Percentiles rank a stretch among this genome's conserved stretches.
These are phyloP conservation scores for Dactylonectria estremocensis DNA, from an alignment of 2,329 filamentous ascomycete genomes.

Conservation along the genomic window DNA sequence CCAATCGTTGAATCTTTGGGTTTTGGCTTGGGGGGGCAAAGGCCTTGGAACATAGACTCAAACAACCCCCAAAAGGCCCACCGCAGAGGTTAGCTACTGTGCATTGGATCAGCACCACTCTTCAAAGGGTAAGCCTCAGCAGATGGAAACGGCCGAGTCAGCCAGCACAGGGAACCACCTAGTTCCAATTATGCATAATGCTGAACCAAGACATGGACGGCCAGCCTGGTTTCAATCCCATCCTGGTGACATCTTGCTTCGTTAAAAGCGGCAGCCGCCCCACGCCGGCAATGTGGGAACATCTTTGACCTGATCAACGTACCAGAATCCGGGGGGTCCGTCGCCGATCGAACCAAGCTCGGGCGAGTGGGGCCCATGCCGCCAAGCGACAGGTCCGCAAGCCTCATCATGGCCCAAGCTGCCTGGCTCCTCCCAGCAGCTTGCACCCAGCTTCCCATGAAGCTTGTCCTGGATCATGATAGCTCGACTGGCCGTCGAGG, in stretches of 20 bases:
- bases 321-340: constrained; percentile 42
- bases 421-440: background rate
- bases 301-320: constrained; percentile 45
- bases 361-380: constrained; percentile 34
- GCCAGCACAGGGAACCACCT: background rate
- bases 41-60: background rate
- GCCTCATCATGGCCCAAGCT: constrained; percentile 32
- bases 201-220: background rate
- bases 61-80: too few relatives aligned
- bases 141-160: constrained; percentile 3
- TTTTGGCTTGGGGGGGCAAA: background rate
- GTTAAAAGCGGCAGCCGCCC: constrained; percentile 25
- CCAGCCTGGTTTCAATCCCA: background rate
- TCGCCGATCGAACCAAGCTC: constrained; percentile 42
- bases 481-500: constrained; percentile 5
- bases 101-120: background rate
- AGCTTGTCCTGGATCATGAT: constrained; percentile 4
- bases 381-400: constrained; percentile 32
- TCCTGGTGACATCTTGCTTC: background rate
- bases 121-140: background rate
- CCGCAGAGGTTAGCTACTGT: background rate
- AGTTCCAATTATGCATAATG: constrained; percentile 23
- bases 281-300: constrained; percentile 27
- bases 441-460: background rate
- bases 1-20: constrained; percentile 7